Base-by-base conservation (phyloP, 2,329 filamentous ascomycete species). In the Penicillium sp. region DNA sequence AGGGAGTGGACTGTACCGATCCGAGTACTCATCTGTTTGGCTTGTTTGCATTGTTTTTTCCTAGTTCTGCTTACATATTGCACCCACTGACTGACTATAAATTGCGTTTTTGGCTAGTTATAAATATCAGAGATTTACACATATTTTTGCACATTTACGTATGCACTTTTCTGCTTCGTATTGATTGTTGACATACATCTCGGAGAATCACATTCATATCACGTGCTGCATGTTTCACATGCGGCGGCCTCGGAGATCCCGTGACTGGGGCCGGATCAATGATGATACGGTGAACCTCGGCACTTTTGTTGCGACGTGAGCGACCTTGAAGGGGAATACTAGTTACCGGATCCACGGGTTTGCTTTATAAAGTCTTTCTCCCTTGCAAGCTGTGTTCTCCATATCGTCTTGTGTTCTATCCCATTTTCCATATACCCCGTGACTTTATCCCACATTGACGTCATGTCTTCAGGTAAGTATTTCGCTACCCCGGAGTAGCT, bases 391-490 rank as follows among this genome's bases (percentile, higher is more conserved):
- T 22, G 24, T 37, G 20, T 31, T 34, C 29, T 34, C 28, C 36
- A 46, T 49, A 31, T 20, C 42, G 22, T 22, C 40, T 29, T 43
- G 39, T 44, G 22, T 29, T 44, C 18, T 40, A 32, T 29, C 16
- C 10, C 27, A 3, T 43, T 42, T 18, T 32, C 44, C 28, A 44
- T 46, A 41, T 27, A n/a, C 9, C 37, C 29, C 37, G 31, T 27
- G 23, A 46, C 36, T 40, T 23, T 20, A 37, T 44, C 23, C 22
- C 50, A 60, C 49, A 54, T 63, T 56, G 50, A 58, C 61, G 69
- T 57, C 57, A 73, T 73, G 70, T 71, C 70, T 63, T 65, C 64
- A 61, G 66, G 70, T 72, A 62, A 61, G 64, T 56, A 26, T 24
- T 31, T 42, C 9, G 28, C 35, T 22, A 32, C 39, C 13, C 11